phyloP scores from a whole-genome alignment of 1,284 basidiomycete species.

The Irpex sp. region DNA sequence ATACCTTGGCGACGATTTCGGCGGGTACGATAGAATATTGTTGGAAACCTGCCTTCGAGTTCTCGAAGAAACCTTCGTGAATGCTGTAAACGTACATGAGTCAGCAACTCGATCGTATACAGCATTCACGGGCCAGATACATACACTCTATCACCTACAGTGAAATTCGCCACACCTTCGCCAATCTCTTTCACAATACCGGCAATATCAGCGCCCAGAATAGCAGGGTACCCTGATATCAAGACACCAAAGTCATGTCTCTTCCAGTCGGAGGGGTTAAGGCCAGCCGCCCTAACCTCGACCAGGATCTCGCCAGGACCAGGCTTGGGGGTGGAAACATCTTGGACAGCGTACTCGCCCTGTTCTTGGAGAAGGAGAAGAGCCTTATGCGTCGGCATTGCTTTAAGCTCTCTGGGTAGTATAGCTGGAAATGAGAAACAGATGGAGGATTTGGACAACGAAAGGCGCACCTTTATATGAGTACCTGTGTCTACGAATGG shows the following conservation, averaged over 20 bases:
- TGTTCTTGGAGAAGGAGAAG: constrained; percentile 19
- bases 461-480: too few relatives aligned
- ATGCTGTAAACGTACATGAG: not conserved
- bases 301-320: constrained; percentile 37
- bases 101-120: not conserved
- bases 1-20: constrained; percentile 17
- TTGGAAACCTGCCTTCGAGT: constrained; percentile 19
- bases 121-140: constrained; percentile 16
- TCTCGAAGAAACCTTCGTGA: not conserved
- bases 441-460: too few relatives aligned
- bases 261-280: constrained; percentile 41
- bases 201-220: constrained; percentile 45
- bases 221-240: constrained; percentile 32
- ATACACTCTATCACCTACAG: constrained; percentile 37
- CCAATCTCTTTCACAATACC: constrained; percentile 41
- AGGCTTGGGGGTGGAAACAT: constrained; percentile 15
- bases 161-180: constrained; percentile 30
- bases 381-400: constrained; percentile 20
- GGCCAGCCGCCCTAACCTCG: constrained; percentile 32
- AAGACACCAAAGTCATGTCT: constrained; percentile 28
- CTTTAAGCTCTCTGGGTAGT: not conserved
- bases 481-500: too few relatives aligned
- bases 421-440: not conserved
- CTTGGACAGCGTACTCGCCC: constrained; percentile 22
- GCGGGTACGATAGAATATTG: constrained; percentile 19